Evolutionary conservation across 108 stramenopile genomes (phyloP).

Genomic region (Seminavis robusta): DNA sequence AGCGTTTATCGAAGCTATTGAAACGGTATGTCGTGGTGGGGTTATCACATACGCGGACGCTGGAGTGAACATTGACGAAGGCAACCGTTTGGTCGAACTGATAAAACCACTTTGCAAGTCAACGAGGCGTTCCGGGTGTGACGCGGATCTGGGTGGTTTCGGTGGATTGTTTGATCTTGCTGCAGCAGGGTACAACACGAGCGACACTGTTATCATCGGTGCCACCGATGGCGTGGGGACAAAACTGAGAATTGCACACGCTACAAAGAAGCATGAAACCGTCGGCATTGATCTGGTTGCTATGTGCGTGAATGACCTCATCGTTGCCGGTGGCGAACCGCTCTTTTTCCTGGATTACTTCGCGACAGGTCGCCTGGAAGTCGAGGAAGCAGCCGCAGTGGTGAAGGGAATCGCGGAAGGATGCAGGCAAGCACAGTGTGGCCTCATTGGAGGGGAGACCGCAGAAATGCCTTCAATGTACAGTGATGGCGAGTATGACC

Average conservation of each 20-base stretch:
- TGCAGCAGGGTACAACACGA: conserved; percentile 87
- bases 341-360: conserved; percentile 99
- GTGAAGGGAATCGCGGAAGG: conserved; percentile 96
- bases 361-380: conserved; percentile 91
- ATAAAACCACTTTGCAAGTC: conserved; percentile 96
- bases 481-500: conserved; percentile 94
- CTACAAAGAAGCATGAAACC: conserved; percentile 73
- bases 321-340: conserved; percentile 95
- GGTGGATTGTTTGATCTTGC: conserved; percentile 95
- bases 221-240: conserved; percentile 99
- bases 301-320: conserved; percentile 98
- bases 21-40: conserved; percentile 57
- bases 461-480: conserved; percentile 99
- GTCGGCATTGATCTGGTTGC: conserved; percentile 97
- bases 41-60: conserved; percentile 93
- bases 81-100: conserved; percentile 90
- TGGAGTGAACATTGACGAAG: conserved; percentile 96
- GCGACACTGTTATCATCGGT: conserved; percentile 92
- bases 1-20: conserved; percentile 95
- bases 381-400: conserved; percentile 88
- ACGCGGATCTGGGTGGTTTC: conserved; percentile 96
- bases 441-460: conserved; percentile 96
- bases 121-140: conserved; percentile 88
- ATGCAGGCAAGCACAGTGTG: conserved; percentile 92
- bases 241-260: conserved; percentile 90